Evolutionary conservation across 1,139 yeast genomes (phyloP), one percentile per base, ranked within the genome.

Genomic region (Maudiozyma humilis): DNA sequence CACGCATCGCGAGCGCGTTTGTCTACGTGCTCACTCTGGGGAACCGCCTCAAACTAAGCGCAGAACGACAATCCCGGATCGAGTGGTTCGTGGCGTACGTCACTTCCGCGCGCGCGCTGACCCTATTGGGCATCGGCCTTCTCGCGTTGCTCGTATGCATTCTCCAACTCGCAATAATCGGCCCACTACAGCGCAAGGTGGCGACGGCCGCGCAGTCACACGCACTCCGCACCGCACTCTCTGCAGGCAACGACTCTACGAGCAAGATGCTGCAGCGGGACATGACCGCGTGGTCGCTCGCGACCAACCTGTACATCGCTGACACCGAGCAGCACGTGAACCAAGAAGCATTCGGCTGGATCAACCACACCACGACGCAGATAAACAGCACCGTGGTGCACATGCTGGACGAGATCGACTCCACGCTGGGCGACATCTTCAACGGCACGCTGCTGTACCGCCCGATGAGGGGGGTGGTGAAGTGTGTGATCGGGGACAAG

Each of bases 401-500:
- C 2, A 75, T 82, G 56, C 68, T 76, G 32, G 62, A 62, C 5
- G 70, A 67, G 23, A 67, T 84, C 65, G 78, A 82, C 55, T 54
- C 62, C 3, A 78, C 78, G 0, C 63, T 91, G 10, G 69, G 70
- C 23, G 66, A 66, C 2, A 72, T 79, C 0, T 88, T 91, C 63
- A 77, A 79, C 3, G 72, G 70, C 3, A 86, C 97, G 0, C 76
- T 85, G 0, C 67, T 91, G 14, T 75, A 78, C 38, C 58, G 59
- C 1, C 84, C 95, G 0, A 70, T 89, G 53, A 73, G 65, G 31
- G 67, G 79, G 0, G 78, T 88, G 1, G 83, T 88, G 4, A 78
- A 80, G 41, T 91, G 98, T 65, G 76, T 85, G 1, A 68, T 91
- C 35, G 93, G 88, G 13, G 70, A 81, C 44, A 91, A 89, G 57